Percentiles rank a stretch among this genome's conserved stretches.
phyloP scores from a whole-genome alignment of 768 basidiomycete genomes.

The Agaricus bisporus region DNA sequence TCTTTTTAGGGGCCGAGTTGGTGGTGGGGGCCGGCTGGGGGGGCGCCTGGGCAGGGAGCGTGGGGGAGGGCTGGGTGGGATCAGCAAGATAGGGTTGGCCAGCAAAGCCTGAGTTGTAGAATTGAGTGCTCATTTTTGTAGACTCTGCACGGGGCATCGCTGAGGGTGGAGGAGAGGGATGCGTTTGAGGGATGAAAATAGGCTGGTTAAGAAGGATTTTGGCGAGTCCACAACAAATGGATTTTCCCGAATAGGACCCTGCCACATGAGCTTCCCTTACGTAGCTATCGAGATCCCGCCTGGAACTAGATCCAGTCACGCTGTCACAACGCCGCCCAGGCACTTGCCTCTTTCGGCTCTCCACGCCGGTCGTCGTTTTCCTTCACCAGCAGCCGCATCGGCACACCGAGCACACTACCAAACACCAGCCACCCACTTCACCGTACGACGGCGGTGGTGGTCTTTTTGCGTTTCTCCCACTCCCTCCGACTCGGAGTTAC shows the following conservation, averaged over 20 bases:
- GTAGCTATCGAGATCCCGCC: constrained; percentile 5
- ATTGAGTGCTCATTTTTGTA: constrained; percentile 20
- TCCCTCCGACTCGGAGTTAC: constrained; percentile 10
- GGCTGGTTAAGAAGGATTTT: constrained; percentile 11
- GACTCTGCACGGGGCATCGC: constrained; percentile 34
- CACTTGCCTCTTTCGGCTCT: constrained; percentile 5
- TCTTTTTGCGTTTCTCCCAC: not conserved
- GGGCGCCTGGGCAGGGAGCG: constrained; percentile 21
- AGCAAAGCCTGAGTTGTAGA: constrained; percentile 28
- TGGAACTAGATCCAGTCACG: not conserved
- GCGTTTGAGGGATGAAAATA: constrained; percentile 11
- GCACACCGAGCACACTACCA: too few relatives aligned
- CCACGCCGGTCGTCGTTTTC: too few relatives aligned
- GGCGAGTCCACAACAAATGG: not conserved
- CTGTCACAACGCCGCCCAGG: constrained; percentile 10
- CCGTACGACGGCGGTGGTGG: too few relatives aligned
- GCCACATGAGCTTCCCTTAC: constrained; percentile 8
- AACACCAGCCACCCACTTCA: too few relatives aligned
- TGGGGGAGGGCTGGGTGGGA: constrained; percentile 20
- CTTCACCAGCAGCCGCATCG: too few relatives aligned
- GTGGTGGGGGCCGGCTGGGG: constrained; percentile 9
- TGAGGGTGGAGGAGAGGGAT: constrained; percentile 10
- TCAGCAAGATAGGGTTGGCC: constrained; percentile 21
- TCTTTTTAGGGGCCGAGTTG: constrained; percentile 29
- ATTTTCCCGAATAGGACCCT: constrained; percentile 1